Percentiles rank a stretch among this genome's conserved stretches.
Conservation (phyloP, 2,329 filamentous ascomycete genomes). For the Epichloe typhina region DNA sequence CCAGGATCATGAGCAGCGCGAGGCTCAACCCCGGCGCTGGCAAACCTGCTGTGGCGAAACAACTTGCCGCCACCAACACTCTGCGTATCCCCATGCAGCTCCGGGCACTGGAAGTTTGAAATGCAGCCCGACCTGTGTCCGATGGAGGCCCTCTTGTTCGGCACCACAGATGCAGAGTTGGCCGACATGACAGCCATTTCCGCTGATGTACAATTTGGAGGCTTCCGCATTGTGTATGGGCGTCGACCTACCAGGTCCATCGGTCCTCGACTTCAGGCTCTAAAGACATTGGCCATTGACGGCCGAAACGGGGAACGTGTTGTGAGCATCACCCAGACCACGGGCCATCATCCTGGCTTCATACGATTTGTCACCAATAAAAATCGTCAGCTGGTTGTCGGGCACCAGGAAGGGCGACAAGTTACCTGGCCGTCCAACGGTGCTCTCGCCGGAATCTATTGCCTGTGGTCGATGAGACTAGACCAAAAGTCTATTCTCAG, state of each 20-base stretch:
- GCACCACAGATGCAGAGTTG: neutral
- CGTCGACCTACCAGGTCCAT: neutral
- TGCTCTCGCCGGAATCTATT: neutral
- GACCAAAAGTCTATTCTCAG: neutral
- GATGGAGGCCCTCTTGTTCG: neutral
- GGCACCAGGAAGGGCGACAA: neutral
- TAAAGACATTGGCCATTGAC: neutral
- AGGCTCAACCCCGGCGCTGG: neutral
- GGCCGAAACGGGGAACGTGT: neutral
- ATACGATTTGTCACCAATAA: neutral
- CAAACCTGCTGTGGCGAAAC: neutral
- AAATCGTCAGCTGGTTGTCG: constrained; percentile 17
- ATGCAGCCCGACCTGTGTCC: neutral
- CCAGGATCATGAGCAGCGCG: neutral
- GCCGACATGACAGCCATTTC: neutral
- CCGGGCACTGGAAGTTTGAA: neutral
- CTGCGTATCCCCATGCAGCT: neutral
- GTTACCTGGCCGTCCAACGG: neutral
- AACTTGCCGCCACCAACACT: neutral
- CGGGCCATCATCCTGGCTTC: neutral
- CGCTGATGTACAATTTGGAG: neutral
- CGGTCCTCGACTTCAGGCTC: neutral
- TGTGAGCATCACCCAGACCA: neutral
- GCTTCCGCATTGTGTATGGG: neutral
- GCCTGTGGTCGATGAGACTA: neutral